phyloP scores from a whole-genome alignment of 1,284 basidiomycete genomes.

The Heliocybe sulcata region DNA sequence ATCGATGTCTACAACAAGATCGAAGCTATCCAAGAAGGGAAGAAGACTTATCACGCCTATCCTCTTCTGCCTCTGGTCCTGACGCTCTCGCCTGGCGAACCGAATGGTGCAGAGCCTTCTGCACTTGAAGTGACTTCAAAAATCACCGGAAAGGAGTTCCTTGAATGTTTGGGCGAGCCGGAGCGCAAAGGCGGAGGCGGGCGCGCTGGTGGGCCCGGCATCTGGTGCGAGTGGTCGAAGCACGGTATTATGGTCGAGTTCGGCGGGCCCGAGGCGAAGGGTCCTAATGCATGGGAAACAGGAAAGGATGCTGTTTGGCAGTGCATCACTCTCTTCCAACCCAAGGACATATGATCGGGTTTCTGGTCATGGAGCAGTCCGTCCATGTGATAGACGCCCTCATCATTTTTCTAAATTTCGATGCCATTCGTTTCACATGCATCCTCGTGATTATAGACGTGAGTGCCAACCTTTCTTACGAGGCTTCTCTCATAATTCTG shows the following conservation, averaged over 20 bases:
- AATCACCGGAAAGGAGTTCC: slow-evolving; percentile 73
- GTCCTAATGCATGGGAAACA: slow-evolving; percentile 78
- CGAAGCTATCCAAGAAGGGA: slow-evolving; percentile 18
- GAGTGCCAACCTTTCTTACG: no score
- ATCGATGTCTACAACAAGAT: slow-evolving; percentile 77
- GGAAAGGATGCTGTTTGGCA: slow-evolving; percentile 77
- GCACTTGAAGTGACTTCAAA: slow-evolving; percentile 36
- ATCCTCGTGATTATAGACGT: no score
- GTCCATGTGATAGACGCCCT: background rate
- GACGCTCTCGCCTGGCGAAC: slow-evolving; percentile 26
- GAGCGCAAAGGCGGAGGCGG: slow-evolving; percentile 84
- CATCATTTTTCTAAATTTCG: no score
- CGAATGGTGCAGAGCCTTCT: slow-evolving; percentile 30
- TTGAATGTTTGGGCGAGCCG: slow-evolving; percentile 72
- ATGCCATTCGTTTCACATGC: no score
- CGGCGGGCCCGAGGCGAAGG: slow-evolving; percentile 66
- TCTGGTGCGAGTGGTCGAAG: slow-evolving; percentile 88
- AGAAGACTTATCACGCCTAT: slow-evolving; percentile 31
- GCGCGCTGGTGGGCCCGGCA: slow-evolving; percentile 73
- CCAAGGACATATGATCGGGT: background rate
- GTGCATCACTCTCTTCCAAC: slow-evolving; percentile 57
- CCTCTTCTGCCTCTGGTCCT: slow-evolving; percentile 42
- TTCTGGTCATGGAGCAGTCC: background rate
- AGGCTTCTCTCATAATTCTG: no score
- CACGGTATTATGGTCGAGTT: slow-evolving; percentile 81